phyloP scores from a whole-genome alignment of 768 basidiomycete species.

The Phylloporus sp. region DNA sequence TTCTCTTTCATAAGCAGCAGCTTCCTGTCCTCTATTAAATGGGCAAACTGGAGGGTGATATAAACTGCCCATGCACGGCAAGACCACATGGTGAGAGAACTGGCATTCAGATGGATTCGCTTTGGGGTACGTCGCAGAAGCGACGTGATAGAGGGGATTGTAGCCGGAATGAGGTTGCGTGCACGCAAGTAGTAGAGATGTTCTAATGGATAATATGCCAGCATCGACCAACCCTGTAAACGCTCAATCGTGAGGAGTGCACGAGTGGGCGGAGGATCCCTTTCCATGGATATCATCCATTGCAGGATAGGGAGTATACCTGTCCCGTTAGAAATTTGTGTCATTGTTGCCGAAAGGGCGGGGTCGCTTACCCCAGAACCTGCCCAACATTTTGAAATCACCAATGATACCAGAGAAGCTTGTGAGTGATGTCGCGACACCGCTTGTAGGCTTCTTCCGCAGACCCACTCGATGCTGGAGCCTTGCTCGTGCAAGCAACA shows the following conservation, averaged over 20 bases:
- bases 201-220: constrained; percentile 75
- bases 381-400: constrained; percentile 69
- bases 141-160: constrained; percentile 43
- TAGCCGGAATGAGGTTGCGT: constrained; percentile 55
- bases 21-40: constrained; percentile 63
- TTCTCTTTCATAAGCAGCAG: constrained; percentile 52
- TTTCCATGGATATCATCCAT: constrained; percentile 74
- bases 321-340: constrained; percentile 23
- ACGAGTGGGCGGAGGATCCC: constrained; percentile 64
- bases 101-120: constrained; percentile 41
- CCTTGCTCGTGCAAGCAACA: constrained; percentile 62
- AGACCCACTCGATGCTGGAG: constrained; percentile 63
- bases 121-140: constrained; percentile 40
- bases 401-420: constrained; percentile 54
- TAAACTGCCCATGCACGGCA: constrained; percentile 80
- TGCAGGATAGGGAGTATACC: constrained; percentile 75
- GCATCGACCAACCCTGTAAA: constrained; percentile 68
- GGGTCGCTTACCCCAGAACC: constrained; percentile 67
- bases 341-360: not conserved
- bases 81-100: constrained; percentile 60
- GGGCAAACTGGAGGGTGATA: constrained; percentile 68
- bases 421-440: constrained; percentile 45
- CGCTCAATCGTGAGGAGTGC: constrained; percentile 72
- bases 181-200: constrained; percentile 64
- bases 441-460: constrained; percentile 48